Evolutionary conservation across 192 early-diverging fungal genomes (phyloP).

Genomic region (Backusella westeae): DNA sequence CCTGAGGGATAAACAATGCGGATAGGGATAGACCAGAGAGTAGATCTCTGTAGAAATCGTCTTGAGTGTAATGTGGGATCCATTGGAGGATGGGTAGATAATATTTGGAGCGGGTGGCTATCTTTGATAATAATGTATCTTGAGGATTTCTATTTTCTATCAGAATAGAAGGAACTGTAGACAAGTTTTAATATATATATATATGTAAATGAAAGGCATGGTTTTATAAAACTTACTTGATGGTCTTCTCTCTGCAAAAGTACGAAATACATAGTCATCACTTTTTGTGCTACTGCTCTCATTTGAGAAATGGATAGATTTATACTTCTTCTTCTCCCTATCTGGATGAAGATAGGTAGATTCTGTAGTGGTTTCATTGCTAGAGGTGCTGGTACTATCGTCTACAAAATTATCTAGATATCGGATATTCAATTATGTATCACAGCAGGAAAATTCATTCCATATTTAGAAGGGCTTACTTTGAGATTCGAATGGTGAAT

Average conservation of each 20-base stretch:
- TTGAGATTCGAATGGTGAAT: background rate
- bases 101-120: conserved; percentile 70
- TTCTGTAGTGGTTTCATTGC: background rate
- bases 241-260: background rate
- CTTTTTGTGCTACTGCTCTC: background rate
- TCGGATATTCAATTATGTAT: conserved; percentile 3
- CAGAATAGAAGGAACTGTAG: background rate
- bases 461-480: conserved; percentile 4
- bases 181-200: background rate
- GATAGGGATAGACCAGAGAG: conserved; percentile 79
- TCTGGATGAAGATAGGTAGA: background rate
- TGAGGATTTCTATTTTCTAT: background rate
- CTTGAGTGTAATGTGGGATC: conserved; percentile 72
- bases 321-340: background rate
- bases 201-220: background rate
- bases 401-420: background rate
- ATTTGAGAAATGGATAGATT: background rate
- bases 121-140: conserved; percentile 15
- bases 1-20: conserved; percentile 64
- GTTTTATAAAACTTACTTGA: background rate
- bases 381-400: background rate
- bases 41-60: conserved; percentile 65
- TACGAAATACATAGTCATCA: background rate
- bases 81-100: conserved; percentile 93
- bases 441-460: background rate